Evolutionary conservation across 495 filamentous ascomycete genomes (phyloP), one percentile per base, ranked within the genome.

Genomic region (Hypoxylon intermedium): DNA sequence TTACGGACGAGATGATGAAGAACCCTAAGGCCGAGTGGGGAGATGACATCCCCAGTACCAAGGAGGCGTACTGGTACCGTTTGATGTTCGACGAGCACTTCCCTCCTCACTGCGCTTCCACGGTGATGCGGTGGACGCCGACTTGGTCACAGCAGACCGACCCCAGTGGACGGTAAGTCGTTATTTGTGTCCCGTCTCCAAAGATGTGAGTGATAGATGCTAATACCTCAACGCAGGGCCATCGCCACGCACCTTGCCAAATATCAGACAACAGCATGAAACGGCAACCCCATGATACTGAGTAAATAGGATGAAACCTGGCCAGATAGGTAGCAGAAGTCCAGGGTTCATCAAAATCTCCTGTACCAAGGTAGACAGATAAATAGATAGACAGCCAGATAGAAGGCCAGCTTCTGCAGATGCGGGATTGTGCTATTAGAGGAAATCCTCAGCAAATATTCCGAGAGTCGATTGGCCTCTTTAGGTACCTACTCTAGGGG

Each of bases 31-130:
- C 89, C 21, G 92, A 96, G 74, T 98, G 94, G 94, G 93, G 90
- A 28, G 47, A 26, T 53, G 94, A 98, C 67, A 83, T 95, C 53
- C 94, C 94, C 40, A 92, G 97, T 69, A 91, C 87, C 63, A 98
- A 98, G 82, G 94, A 98, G 79, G 93, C 92, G 84, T 92, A 97
- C 81, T 98, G 94, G 95, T 98, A 98, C 80, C 87, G 94, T 62
- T 77, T 71, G 67, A 98, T 98, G 92, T 98, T 98, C 72, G 94
- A 98, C 72, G 94, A 98, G 82, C 93, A 91, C 75, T 98, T 98
- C 84, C 95, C 95, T 33, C 79, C 87, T 19, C 87, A 89, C 68
- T 97, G 93, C 74, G 94, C 95, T 20, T 84, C 82, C 16, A 98
- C 95, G 30, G 94, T 98, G 36, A 89, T 91, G 90, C 83, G 95